Conservation (phyloP, 108 stramenopile genomes). For the Discostella pseudostelligera region DNA sequence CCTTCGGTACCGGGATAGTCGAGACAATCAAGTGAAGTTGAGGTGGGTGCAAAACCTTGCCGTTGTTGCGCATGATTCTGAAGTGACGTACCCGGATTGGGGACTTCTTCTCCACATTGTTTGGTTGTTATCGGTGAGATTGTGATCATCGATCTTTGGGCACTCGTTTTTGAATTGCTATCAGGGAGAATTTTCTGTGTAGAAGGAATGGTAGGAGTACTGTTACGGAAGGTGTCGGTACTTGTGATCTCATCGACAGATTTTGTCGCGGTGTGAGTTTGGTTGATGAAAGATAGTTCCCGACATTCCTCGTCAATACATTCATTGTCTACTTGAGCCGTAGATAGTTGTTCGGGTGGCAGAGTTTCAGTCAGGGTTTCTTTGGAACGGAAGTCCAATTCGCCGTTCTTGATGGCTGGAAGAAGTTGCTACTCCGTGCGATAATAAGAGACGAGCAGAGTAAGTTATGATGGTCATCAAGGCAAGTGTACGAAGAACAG, state of each 20-base stretch:
- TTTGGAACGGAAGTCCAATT: neutral
- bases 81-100: neutral
- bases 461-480: no score
- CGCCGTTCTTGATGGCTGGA: neutral
- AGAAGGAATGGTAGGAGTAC: neutral
- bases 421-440: neutral
- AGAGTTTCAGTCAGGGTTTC: slow-evolving; percentile 15
- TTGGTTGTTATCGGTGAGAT: slow-evolving; percentile 16
- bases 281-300: neutral
- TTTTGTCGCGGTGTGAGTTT: no score
- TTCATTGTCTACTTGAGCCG: neutral
- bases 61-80: neutral
- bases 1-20: neutral
- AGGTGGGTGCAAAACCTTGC: neutral
- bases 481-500: no score
- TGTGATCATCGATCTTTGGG: neutral
- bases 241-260: neutral
- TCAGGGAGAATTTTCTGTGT: neutral
- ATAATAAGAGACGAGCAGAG: no score
- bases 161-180: neutral
- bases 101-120: neutral
- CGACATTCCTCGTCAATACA: neutral
- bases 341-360: slow-evolving; percentile 9
- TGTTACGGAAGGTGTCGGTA: neutral
- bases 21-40: slow-evolving; percentile 4